Base-by-base conservation (phyloP, 1,284 basidiomycete genomes). In the Coriolopsis trogii region DNA sequence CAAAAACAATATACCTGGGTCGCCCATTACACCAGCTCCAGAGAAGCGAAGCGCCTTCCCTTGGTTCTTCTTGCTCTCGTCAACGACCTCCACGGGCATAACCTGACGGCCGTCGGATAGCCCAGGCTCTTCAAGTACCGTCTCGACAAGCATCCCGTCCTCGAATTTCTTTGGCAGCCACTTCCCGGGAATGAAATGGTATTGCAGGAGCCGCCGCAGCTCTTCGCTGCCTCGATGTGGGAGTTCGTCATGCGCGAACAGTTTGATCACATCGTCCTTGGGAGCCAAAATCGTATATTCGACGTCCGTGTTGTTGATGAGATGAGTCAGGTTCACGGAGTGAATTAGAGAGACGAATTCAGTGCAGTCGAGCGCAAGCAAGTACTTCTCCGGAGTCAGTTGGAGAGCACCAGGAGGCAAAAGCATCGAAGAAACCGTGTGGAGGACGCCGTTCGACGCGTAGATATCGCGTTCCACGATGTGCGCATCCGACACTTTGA, bases 391-490 rank as follows among this genome's bases (percentile, higher is more conserved):
- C 5, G 95, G 88, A 1, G 93, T 96, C 38, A 96, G 74, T 58
- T 83, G 78, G 39, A 99, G 82, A 26, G 89, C 78, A 7, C 82
- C 85, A 0, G 82, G 78, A 1, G 94, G 91, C 12, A 97, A 69
- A 12, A 99, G 82, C 20, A 99, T 80, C 12, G 83, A 81, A 8
- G 91, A 90, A 34, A 99, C 80, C 38, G 95, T 81, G 70, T 99
- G 97, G 18, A 98, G 69, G 36, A 98, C 97, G 41, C 95, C 95
- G 61, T 98, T 98, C n/a, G 91, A 87, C 3, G 93, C 93, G 61
- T 95, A 93, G 38, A 95, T 84, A 66, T 98, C 94, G 4, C 84
- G 81, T 15, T 85, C 75, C 7, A 85, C 65, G 24, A 94, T 74
- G 20, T 77, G 71, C 1, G 91, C 85, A 23, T 78, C 77, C 40